Evolutionary conservation across 192 early-diverging fungal genomes (phyloP).

Genomic region (Coemansia sp.): DNA sequence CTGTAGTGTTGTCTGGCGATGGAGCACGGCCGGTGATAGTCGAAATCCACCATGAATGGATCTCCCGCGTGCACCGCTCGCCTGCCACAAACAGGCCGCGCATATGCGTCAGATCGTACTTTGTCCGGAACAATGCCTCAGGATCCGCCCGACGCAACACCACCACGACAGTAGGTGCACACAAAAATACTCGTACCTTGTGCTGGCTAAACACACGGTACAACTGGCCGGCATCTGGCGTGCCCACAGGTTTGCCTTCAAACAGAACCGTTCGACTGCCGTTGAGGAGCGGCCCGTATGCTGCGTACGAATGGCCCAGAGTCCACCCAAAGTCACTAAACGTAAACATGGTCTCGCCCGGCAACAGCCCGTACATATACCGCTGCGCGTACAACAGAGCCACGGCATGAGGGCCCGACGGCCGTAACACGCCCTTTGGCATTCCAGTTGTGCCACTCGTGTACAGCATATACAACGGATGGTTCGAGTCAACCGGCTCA

Average conservation of each 20-base stretch:
- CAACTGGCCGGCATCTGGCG: constrained; percentile 77
- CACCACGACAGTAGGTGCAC: constrained; percentile 85
- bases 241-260: constrained; percentile 83
- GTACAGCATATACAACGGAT: constrained; percentile 84
- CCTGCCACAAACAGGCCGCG: constrained; percentile 75
- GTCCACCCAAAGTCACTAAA: constrained; percentile 89
- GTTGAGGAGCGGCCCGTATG: constrained; percentile 75
- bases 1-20: constrained; percentile 5
- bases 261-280: constrained; percentile 79
- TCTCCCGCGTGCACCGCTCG: constrained; percentile 81
- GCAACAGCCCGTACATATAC: constrained; percentile 68
- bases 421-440: constrained; percentile 67
- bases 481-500: constrained; percentile 60
- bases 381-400: constrained; percentile 68
- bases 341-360: constrained; percentile 76
- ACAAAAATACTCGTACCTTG: constrained; percentile 71
- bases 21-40: constrained; percentile 37
- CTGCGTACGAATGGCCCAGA: constrained; percentile 80
- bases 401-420: constrained; percentile 71
- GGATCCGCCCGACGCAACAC: constrained; percentile 80
- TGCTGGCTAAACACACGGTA: constrained; percentile 81
- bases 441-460: constrained; percentile 74
- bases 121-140: constrained; percentile 54
- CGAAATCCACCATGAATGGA: constrained; percentile 59
- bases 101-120: constrained; percentile 66